Evolutionary conservation across 768 basidiomycete genomes (phyloP).

Genomic region (Boletus rubroflammeus): DNA sequence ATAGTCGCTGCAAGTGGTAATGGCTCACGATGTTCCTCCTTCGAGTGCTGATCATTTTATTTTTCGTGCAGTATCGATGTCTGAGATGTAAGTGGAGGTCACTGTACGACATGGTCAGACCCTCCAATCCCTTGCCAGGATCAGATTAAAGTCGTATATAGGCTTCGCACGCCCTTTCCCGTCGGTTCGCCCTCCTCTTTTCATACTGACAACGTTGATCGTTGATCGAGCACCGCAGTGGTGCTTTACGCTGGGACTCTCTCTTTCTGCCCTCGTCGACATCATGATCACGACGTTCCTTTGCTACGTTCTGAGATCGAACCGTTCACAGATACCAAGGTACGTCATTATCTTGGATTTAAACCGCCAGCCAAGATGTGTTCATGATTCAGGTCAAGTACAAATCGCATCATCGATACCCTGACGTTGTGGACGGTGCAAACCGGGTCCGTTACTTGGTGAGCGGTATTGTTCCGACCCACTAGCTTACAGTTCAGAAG

Average conservation of each 20-base stretch:
- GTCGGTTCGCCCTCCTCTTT: slow-evolving; percentile 2
- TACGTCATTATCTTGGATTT: slow-evolving; percentile 9
- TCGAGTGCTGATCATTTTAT: neutral
- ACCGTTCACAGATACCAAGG: slow-evolving; percentile 36
- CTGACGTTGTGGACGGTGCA: slow-evolving; percentile 22
- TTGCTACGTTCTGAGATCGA: slow-evolving; percentile 39
- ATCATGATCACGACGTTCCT: slow-evolving; percentile 43
- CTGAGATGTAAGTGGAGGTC: slow-evolving; percentile 17
- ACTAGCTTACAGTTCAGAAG: no score
- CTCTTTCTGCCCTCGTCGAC: slow-evolving; percentile 44
- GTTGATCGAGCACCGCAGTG: slow-evolving; percentile 30
- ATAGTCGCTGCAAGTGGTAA: slow-evolving; percentile 22
- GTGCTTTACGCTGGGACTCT: slow-evolving; percentile 44
- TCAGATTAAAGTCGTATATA: slow-evolving; percentile 8
- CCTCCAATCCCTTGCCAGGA: slow-evolving; percentile 4
- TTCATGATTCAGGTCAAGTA: slow-evolving; percentile 6
- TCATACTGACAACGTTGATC: neutral
- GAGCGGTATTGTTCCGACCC: neutral
- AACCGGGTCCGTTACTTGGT: slow-evolving; percentile 25
- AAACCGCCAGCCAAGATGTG: neutral
- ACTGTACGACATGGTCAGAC: neutral
- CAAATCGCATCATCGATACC: slow-evolving; percentile 20
- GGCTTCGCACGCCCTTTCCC: slow-evolving; percentile 10
- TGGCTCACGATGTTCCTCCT: neutral
- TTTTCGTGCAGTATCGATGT: slow-evolving; percentile 16